Evolutionary conservation across 2,329 filamentous ascomycete genomes (phyloP).

Genomic region (Penicillium brevicompactum): DNA sequence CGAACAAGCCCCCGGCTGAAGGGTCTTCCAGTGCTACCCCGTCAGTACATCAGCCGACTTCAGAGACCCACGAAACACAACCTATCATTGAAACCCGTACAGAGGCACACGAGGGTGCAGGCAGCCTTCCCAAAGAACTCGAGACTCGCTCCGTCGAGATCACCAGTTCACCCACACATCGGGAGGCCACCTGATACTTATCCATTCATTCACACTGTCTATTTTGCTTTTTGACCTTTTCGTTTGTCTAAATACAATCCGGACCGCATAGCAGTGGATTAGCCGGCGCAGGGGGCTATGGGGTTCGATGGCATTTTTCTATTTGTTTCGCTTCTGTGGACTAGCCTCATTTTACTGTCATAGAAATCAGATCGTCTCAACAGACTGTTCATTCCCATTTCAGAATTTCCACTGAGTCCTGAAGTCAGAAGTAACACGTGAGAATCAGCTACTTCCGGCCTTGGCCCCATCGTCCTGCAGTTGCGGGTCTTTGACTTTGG

Average conservation of each 20-base stretch:
- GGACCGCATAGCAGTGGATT: conserved; percentile 21
- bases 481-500: neutral
- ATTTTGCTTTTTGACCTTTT: conserved; percentile 3
- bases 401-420: neutral
- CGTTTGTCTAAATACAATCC: conserved; percentile 6
- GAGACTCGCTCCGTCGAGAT: conserved; percentile 41
- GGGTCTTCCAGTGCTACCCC: conserved; percentile 23
- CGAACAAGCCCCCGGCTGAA: conserved; percentile 20
- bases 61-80: conserved; percentile 12
- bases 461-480: neutral
- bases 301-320: conserved; percentile 14
- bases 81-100: conserved; percentile 11
- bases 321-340: conserved; percentile 3
- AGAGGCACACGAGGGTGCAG: conserved; percentile 19
- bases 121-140: conserved; percentile 37
- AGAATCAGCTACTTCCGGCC: neutral
- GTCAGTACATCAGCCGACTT: conserved; percentile 15
- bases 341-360: conserved; percentile 7
- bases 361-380: neutral
- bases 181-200: conserved; percentile 31
- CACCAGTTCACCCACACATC: conserved; percentile 22
- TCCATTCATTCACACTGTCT: conserved; percentile 1
- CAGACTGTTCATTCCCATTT: neutral
- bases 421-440: neutral
- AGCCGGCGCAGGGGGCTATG: conserved; percentile 24